These are phyloP conservation scores for Penicillium fuscoglaucum DNA, from an alignment of 2,329 filamentous ascomycete genomes.

Conservation along the genomic window DNA sequence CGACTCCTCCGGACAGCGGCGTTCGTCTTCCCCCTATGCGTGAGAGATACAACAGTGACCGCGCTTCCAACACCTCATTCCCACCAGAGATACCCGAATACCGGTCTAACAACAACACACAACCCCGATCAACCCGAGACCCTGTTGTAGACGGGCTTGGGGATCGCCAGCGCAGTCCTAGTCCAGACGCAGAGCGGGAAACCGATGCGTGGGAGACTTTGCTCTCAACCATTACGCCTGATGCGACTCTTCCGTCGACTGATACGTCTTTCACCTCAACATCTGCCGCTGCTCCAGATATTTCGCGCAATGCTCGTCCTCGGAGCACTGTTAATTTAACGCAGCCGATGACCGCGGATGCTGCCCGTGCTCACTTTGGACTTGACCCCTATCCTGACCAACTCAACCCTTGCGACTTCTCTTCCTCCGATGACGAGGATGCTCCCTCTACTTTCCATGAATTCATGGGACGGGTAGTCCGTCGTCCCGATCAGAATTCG, in stretches of 20 bases:
- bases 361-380: constrained; percentile 27
- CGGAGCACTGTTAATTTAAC: constrained; percentile 46
- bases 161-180: constrained; percentile 80
- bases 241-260: constrained; percentile 75
- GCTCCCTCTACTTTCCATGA: constrained; percentile 17
- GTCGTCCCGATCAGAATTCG: constrained; percentile 29
- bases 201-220: constrained; percentile 76
- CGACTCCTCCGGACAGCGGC: constrained; percentile 22
- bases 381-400: constrained; percentile 39
- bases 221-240: constrained; percentile 74
- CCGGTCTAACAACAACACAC: constrained; percentile 24
- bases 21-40: constrained; percentile 29
- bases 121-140: constrained; percentile 22
- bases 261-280: constrained; percentile 78
- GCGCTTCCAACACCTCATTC: constrained; percentile 30
- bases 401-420: constrained; percentile 41
- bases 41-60: constrained; percentile 25
- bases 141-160: constrained; percentile 68
- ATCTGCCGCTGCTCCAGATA: constrained; percentile 32
- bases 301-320: constrained; percentile 25
- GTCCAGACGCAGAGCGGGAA: constrained; percentile 55
- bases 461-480: constrained; percentile 15
- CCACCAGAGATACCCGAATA: constrained; percentile 16
- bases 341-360: constrained; percentile 28
- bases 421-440: constrained; percentile 38